Evolutionary conservation across 495 filamentous ascomycete species (phyloP), one percentile per base, ranked within the genome.

Genomic region (Cudoniella acicularis): DNA sequence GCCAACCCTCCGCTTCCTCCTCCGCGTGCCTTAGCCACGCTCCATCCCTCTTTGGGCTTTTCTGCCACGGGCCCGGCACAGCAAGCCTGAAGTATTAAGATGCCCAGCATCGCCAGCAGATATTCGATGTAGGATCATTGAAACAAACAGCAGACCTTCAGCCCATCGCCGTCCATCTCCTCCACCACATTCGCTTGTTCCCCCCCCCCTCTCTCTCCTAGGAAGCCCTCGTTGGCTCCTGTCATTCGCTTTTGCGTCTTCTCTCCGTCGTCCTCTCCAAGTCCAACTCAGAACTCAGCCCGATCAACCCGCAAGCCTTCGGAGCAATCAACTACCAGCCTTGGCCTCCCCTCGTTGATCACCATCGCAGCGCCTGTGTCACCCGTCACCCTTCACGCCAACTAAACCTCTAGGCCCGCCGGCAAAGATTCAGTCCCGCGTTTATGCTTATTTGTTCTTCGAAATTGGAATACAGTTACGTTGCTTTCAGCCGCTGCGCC

Each of bases 201-300:
- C 67, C 21, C 23, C 43, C 42, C 47, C 49, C 52, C 27, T 45
- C 23, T 56, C n/a, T 36, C 30, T 36, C 30, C 53, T 62, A 79
- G 80, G 80, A 82, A 81, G 79, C 79, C 80, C 80, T 83, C 79
- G 80, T 77, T 69, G 80, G 74, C 79, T 83, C 80, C 80, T 82
- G 78, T 82, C 80, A 80, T 77, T 83, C 79, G 78, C 79, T 83
- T 64, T 64, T 59, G 61, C 64, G 59, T 64, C 61, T n/a, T 45
- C 48, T 50, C 48, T 20, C 21, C 58, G 58, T 61, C 54, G 53
- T 53, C 30, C 23, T 57, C 49, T 23, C 48, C 48, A 13, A 6
- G 10, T 48, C 10, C 45, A 25, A 10, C 18, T 24, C 48, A 23
- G 4, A 46, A 52, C 61, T 59, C 62, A 64, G 57, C 63, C 58